These are phyloP conservation scores for Leccinum solheimii DNA, from an alignment of 1,284 basidiomycete species.

Conservation along the genomic window DNA sequence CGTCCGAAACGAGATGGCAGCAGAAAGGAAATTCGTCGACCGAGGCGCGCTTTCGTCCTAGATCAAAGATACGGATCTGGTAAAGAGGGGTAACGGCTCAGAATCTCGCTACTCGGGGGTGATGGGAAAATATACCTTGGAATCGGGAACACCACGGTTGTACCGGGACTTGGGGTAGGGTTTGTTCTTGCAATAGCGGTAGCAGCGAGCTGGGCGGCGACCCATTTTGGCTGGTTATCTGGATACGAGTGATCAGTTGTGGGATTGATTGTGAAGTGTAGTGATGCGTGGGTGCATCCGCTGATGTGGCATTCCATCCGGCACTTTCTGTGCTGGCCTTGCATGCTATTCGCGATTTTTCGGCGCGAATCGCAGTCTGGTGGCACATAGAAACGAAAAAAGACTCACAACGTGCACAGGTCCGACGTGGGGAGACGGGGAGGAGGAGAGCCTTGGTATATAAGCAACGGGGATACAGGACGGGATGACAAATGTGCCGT, in stretches of 20 bases:
- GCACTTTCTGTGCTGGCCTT: not conserved
- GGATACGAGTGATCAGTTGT: conserved; percentile 10
- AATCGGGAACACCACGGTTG: conserved; percentile 97
- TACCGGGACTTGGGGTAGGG: conserved; percentile 93
- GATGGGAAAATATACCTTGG: conserved; percentile 62
- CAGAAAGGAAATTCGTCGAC: conserved; percentile 99
- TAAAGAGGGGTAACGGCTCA: not conserved
- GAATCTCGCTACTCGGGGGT: not conserved
- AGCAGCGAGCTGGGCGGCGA: conserved; percentile 94
- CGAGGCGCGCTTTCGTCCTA: conserved; percentile 92
- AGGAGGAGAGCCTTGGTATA: not conserved
- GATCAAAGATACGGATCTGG: conserved; percentile 90
- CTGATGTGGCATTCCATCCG: not conserved
- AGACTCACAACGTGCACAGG: not conserved
- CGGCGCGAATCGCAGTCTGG: not conserved
- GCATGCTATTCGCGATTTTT: not conserved
- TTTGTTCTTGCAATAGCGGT: conserved; percentile 99
- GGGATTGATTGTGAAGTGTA: not conserved
- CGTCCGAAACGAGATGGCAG: conserved; percentile 95
- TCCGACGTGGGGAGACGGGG: not conserved
- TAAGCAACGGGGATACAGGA: not conserved
- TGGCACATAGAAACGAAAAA: not conserved
- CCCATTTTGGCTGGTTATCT: conserved; percentile 59
- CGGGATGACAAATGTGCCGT: not conserved
- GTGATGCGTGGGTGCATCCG: not conserved